A percentile compares a stretch with the other conserved stretches of the same genome.
phyloP scores from a whole-genome alignment of 2,329 filamentous ascomycete genomes.

The Neurospora crassa region DNA sequence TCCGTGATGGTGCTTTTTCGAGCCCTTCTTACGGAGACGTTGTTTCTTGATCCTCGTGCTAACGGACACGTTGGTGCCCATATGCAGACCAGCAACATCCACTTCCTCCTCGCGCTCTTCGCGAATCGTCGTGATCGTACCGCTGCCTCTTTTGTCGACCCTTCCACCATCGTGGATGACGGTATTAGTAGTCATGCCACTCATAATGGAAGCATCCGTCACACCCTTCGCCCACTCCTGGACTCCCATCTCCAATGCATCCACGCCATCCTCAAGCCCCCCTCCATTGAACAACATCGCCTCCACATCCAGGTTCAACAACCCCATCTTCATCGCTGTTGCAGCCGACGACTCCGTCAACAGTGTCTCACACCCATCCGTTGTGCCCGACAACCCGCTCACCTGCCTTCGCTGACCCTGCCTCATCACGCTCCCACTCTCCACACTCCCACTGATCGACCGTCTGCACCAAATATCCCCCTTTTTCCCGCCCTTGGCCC shows the following conservation, averaged over 20 bases:
- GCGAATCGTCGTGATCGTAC: conserved; percentile 4
- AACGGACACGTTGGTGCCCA: conserved; percentile 28
- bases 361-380: conserved; percentile 27
- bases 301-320: conserved; percentile 33
- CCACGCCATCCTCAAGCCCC: conserved; percentile 7
- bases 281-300: conserved; percentile 24
- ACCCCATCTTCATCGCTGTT: conserved; percentile 40
- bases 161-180: background rate
- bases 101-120: conserved; percentile 19
- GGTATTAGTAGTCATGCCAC: background rate
- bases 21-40: conserved; percentile 27
- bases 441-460: conserved; percentile 21
- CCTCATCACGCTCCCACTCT: conserved; percentile 21
- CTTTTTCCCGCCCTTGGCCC: conserved; percentile 20
- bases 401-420: conserved; percentile 12
- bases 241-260: conserved; percentile 20
- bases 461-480: conserved; percentile 33
- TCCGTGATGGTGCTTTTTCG: conserved; percentile 19
- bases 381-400: conserved; percentile 12
- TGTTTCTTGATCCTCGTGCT: conserved; percentile 41
- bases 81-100: conserved; percentile 22
- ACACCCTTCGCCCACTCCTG: conserved; percentile 21
- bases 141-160: conserved; percentile 8
- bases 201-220: conserved; percentile 10
- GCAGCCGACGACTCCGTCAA: conserved; percentile 44